Conservation (phyloP, 2,329 filamentous ascomycete genomes). For the Penicillium sp. region DNA sequence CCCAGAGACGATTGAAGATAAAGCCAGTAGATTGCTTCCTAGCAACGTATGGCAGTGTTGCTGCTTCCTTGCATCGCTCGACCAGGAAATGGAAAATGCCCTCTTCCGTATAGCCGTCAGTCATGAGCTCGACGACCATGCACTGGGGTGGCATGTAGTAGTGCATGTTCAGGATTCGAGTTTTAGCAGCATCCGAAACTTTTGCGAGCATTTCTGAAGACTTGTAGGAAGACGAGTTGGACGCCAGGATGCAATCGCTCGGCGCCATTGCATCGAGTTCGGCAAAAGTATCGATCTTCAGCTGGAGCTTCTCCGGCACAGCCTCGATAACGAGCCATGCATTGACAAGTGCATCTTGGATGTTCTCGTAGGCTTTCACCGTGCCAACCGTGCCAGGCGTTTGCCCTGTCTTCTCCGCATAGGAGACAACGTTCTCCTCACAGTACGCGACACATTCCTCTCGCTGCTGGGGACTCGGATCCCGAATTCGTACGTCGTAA, state of each 20-base stretch:
- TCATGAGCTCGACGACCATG: constrained; percentile 53
- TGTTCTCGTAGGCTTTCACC: constrained; percentile 32
- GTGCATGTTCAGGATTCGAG: constrained; percentile 48
- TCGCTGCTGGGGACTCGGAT: constrained; percentile 30
- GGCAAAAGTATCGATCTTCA: constrained; percentile 49
- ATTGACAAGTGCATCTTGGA: constrained; percentile 40
- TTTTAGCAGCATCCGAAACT: constrained; percentile 36
- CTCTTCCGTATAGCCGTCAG: constrained; percentile 42
- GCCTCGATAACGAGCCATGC: constrained; percentile 54
- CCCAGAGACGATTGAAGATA: constrained; percentile 55
- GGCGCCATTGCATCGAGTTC: constrained; percentile 44
- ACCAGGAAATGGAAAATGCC: constrained; percentile 46
- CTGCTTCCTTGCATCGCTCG: constrained; percentile 39
- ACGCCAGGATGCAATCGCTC: constrained; percentile 47
- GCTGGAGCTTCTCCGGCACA: constrained; percentile 47
- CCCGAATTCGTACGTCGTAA: constrained; percentile 27
- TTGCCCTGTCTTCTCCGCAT: constrained; percentile 26
- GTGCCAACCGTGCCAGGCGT: constrained; percentile 33
- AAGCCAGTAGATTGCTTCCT: constrained; percentile 49
- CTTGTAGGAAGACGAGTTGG: constrained; percentile 52
- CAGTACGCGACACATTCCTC: constrained; percentile 32
- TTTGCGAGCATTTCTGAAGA: constrained; percentile 47
- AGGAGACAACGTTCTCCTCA: constrained; percentile 29
- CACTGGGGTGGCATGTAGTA: constrained; percentile 48
- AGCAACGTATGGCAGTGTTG: constrained; percentile 42